Conservation (phyloP, 345 rosid species). For the Camelina neglecta region DNA sequence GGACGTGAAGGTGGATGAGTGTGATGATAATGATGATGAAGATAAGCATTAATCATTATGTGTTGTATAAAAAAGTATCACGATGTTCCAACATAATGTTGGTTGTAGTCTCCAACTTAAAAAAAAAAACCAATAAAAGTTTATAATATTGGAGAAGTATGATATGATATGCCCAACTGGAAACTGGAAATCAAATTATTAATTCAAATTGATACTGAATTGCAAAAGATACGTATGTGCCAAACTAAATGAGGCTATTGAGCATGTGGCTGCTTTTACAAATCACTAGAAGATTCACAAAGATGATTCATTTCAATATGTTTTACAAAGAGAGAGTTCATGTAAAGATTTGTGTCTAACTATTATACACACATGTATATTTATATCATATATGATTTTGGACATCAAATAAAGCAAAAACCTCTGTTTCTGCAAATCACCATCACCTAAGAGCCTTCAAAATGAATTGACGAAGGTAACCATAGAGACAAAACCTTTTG, state of each 20-base stretch:
- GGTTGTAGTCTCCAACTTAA: neutral
- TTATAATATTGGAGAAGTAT: neutral
- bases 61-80: conserved; percentile 29
- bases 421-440: conserved; percentile 21
- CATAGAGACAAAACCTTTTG: conserved; percentile 1
- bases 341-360: conserved; percentile 29
- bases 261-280: conserved; percentile 21
- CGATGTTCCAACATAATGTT: conserved; percentile 22
- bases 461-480: conserved; percentile 19
- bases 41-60: conserved; percentile 35
- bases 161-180: neutral
- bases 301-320: conserved; percentile 23
- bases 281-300: conserved; percentile 8
- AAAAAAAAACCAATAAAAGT: neutral
- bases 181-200: neutral
- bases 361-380: conserved; percentile 23
- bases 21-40: conserved; percentile 40
- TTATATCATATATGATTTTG: conserved; percentile 1
- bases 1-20: conserved; percentile 40
- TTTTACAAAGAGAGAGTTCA: conserved; percentile 23
- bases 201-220: neutral
- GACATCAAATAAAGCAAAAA: conserved; percentile 29
- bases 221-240: neutral
- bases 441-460: conserved; percentile 24
- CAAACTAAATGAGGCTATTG: conserved; percentile 8